Evolutionary conservation across 2,329 filamentous ascomycete species (phyloP), one percentile per base, ranked within the genome.

Genomic region (Cercospora citrullina): DNA sequence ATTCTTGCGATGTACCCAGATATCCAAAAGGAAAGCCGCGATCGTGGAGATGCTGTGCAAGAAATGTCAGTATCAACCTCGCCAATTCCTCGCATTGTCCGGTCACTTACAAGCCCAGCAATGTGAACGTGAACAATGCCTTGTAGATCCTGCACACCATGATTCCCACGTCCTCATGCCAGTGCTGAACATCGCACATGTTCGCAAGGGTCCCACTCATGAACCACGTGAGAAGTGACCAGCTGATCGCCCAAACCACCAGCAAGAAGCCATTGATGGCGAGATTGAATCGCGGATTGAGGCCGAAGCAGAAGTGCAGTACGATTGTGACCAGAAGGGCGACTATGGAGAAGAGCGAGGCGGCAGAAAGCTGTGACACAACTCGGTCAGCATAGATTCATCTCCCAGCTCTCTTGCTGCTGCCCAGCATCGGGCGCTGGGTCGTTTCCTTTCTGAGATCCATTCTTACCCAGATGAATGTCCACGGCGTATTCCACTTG

Each of bases 111-210:
- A 81, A 69, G 21, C 84, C 85, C 31, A 85, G 69, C 30, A 86
- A 72, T 4, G 82, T 80, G 75, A 89, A 89, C 33, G 83, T 79
- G 77, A 87, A 88, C n/a, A 88, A 78, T 10, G 84, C 82, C 77
- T 89, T 89, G 81, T 88, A 89, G 66, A 82, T 79, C 63, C 84
- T 78, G 74, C 87, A 89, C 58, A 89, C 81, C 76, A 82, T 82
- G 64, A 88, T 82, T 3, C 86, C 87, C 2, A 82, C 81, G 1
- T 82, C 80, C 36, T 82, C 83, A n/a, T 82, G 81, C 87, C 87
- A 89, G 74, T 68, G 67, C 16, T 65, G 45, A 14, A 66, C 51
- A 23, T 71, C 68, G 78, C 86, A 88, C 67, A 81, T 79, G 66
- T 86, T 83, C 7, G 79, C 75, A 64, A 89, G 77, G 0, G 87